These are phyloP conservation scores for Sungouiella thailandica DNA, from an alignment of 805 yeast genomes.

Conservation along the genomic window DNA sequence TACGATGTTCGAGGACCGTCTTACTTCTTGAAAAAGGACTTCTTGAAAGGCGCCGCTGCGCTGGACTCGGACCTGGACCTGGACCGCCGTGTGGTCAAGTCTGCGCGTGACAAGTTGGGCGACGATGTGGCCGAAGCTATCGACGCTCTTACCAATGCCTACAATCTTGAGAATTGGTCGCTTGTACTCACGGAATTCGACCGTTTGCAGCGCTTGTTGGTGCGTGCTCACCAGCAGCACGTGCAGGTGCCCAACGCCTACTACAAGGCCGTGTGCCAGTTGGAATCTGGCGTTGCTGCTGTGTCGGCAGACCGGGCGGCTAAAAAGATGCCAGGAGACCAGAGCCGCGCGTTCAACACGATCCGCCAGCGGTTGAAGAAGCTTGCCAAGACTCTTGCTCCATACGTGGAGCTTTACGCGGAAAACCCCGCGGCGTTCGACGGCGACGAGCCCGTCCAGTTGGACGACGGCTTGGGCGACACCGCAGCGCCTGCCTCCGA, in stretches of 20 bases:
- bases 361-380: slow-evolving; percentile 85
- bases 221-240: slow-evolving; percentile 73
- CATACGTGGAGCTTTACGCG: slow-evolving; percentile 54
- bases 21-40: slow-evolving; percentile 49
- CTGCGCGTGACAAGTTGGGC: slow-evolving; percentile 86
- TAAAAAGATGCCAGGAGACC: slow-evolving; percentile 75
- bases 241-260: slow-evolving; percentile 66
- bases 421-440: slow-evolving; percentile 74
- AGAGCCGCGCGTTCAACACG: slow-evolving; percentile 82
- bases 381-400: slow-evolving; percentile 63
- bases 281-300: slow-evolving; percentile 63
- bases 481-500: slow-evolving; percentile 23
- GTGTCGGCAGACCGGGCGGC: slow-evolving; percentile 47
- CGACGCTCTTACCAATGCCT: slow-evolving; percentile 63
- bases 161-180: slow-evolving; percentile 75
- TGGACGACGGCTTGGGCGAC: slow-evolving; percentile 32
- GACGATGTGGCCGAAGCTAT: slow-evolving; percentile 75
- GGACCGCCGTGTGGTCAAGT: slow-evolving; percentile 81
- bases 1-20: slow-evolving; percentile 43
- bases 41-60: slow-evolving; percentile 35
- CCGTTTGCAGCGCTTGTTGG: slow-evolving; percentile 58
- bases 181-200: slow-evolving; percentile 74
- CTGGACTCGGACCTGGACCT: slow-evolving; percentile 50
- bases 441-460: slow-evolving; percentile 44
- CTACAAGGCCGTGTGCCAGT: slow-evolving; percentile 61